phyloP scores from a whole-genome alignment of 306 rosid genomes.

The Prunus armeniaca region DNA sequence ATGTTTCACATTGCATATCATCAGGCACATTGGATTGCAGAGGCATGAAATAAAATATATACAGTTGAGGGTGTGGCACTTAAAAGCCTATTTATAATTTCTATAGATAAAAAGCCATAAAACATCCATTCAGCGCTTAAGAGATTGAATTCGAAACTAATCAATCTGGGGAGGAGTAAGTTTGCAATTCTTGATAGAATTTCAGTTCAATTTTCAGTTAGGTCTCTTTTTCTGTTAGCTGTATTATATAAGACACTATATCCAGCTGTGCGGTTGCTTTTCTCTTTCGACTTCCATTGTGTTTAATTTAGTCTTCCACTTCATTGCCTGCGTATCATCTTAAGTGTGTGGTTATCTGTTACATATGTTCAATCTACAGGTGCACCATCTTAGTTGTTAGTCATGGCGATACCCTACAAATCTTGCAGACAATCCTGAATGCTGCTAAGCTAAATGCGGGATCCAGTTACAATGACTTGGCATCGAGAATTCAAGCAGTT shows the following conservation, averaged over 20 bases:
- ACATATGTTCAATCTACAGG: conserved; percentile 31
- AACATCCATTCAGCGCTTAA: background rate
- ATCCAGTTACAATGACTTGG: conserved; percentile 27
- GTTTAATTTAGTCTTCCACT: background rate
- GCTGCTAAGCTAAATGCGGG: conserved; percentile 47
- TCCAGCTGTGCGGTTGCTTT: background rate
- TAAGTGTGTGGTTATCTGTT: background rate
- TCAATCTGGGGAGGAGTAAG: background rate
- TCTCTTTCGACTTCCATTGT: background rate
- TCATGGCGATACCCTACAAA: conserved; percentile 89
- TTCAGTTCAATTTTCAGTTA: background rate
- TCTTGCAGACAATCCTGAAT: conserved; percentile 63
- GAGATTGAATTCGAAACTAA: background rate
- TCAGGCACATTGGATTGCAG: background rate
- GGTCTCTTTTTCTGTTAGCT: background rate
- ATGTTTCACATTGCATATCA: background rate
- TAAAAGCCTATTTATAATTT: background rate
- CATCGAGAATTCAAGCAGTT: conserved; percentile 48
- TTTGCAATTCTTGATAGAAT: background rate
- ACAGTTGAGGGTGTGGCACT: background rate
- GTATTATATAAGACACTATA: background rate
- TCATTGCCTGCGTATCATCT: background rate
- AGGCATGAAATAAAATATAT: background rate
- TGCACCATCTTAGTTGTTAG: conserved; percentile 74
- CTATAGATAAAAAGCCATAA: background rate